Conservation (phyloP, 306 rosid genomes). For the Ammopiptanthus mongolicus region DNA sequence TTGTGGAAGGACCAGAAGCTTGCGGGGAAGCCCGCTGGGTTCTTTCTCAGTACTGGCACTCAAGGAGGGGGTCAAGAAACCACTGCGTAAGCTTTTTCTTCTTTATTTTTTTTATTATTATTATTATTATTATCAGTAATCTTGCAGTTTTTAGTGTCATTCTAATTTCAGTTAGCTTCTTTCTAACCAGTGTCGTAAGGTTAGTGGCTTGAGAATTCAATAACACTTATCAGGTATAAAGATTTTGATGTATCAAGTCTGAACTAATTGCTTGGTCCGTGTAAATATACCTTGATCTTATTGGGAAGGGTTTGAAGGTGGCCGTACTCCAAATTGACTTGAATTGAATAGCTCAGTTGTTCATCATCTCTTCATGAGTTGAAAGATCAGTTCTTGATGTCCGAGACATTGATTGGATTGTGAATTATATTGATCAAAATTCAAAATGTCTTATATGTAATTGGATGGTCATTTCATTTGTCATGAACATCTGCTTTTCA, state of each 20-base stretch:
- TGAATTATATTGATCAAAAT: background rate
- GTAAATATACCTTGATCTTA: background rate
- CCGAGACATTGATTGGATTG: background rate
- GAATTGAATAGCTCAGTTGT: background rate
- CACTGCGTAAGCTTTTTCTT: constrained; percentile 57
- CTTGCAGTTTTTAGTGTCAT: background rate
- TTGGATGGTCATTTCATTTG: background rate
- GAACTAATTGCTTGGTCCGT: too few species aligned
- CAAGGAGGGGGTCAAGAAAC: constrained; percentile 99
- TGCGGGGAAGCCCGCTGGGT: constrained; percentile 90
- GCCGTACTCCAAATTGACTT: background rate
- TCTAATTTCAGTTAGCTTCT: too few species aligned
- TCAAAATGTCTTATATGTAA: background rate
- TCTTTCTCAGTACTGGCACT: constrained; percentile 91
- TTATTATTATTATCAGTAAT: background rate
- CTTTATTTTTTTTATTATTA: background rate
- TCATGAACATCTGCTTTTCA: background rate
- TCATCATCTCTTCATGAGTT: background rate
- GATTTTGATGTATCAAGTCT: background rate
- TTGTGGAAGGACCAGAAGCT: constrained; percentile 89
- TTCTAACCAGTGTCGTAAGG: too few species aligned
- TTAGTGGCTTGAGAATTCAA: too few species aligned
- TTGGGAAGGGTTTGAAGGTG: background rate
- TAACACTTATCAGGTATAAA: too few species aligned
- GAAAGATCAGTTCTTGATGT: background rate